Evolutionary conservation across 768 basidiomycete species (phyloP), one percentile per base, ranked within the genome.

Genomic region (Panus rudis): DNA sequence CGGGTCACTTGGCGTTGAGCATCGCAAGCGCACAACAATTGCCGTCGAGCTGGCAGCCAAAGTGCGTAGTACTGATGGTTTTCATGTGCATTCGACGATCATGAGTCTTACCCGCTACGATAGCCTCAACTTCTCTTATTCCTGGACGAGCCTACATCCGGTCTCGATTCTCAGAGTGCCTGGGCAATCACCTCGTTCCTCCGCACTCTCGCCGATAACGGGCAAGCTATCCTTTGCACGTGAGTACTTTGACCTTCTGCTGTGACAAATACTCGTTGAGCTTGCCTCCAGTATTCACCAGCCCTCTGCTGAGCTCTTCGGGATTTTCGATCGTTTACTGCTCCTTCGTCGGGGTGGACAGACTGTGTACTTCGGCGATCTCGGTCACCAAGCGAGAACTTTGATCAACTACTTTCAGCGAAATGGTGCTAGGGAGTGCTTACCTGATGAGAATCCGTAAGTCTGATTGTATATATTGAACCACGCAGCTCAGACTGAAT

Each of bases 191-290:
- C 88, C 45, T 63, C 70, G 2, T 88, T 92, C 67, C 67, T 92
- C 33, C 71, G 81, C 14, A 72, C 78, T 34, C 76, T 92, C 27
- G 86, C 89, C 6, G 74, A 84, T 46, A 76, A 74, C 46, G 91
- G 91, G 1, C 89, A 90, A 56, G 83, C 88, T 26, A 91, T 93
- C 52, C 68, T 93, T n/a, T 92, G 90, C 80, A 93, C 87, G 48
- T 49, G 22, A 17, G 43, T 45, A 12, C 11, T 8, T 17, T 5
- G n/a, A n/a, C 6, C 26, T 13, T 27, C 8, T 41, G 6, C n/a
- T n/a, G n/a, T n/a, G n/a, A n/a, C n/a, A 4, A 25, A 23, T 14
- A 6, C 23, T 4, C 3, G 10, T 26, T 16, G 17, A 8, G 17
- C 28, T 17, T 23, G 13, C 27, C 6, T 17, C 26, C 21, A 48